A percentile compares a stretch with the other conserved stretches of the same genome.
These are phyloP conservation scores for Paraglomus occultum DNA, from an alignment of 192 early-diverging fungal species.

Conservation along the genomic window DNA sequence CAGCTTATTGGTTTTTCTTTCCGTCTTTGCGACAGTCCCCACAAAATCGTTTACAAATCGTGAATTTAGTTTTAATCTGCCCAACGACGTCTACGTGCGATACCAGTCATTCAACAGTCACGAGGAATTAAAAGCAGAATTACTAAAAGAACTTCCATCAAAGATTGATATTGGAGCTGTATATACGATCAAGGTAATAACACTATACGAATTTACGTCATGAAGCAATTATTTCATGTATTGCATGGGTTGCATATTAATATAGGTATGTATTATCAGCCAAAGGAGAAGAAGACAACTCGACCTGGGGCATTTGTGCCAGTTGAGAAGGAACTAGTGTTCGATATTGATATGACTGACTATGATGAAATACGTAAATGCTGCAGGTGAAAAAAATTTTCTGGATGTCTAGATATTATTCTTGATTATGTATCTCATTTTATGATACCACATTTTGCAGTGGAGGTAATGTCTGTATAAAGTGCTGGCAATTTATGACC, in stretches of 20 bases:
- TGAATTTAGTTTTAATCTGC: slow-evolving; percentile 90
- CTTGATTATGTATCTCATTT: slow-evolving; percentile 2
- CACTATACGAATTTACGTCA: too few relatives aligned
- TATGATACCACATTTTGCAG: slow-evolving; percentile 28
- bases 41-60: slow-evolving; percentile 79
- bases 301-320: slow-evolving; percentile 71
- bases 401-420: slow-evolving; percentile 11
- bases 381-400: slow-evolving; percentile 56
- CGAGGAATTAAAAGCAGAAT: slow-evolving; percentile 72
- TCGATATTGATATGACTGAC: slow-evolving; percentile 99
- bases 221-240: too few relatives aligned
- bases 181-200: slow-evolving; percentile 69
- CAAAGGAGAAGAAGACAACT: slow-evolving; percentile 80
- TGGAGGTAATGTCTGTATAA: slow-evolving; percentile 81
- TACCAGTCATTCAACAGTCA: slow-evolving; percentile 79
- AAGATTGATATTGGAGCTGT: slow-evolving; percentile 98
- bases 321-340: slow-evolving; percentile 85
- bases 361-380: slow-evolving; percentile 97
- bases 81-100: slow-evolving; percentile 79
- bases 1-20: neutral
- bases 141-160: slow-evolving; percentile 72
- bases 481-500: slow-evolving; percentile 95
- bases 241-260: neutral
- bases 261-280: slow-evolving; percentile 43
- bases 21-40: slow-evolving; percentile 37